Base-by-base conservation (phyloP, 2,329 filamentous ascomycete species). In the Phoma sp. region DNA sequence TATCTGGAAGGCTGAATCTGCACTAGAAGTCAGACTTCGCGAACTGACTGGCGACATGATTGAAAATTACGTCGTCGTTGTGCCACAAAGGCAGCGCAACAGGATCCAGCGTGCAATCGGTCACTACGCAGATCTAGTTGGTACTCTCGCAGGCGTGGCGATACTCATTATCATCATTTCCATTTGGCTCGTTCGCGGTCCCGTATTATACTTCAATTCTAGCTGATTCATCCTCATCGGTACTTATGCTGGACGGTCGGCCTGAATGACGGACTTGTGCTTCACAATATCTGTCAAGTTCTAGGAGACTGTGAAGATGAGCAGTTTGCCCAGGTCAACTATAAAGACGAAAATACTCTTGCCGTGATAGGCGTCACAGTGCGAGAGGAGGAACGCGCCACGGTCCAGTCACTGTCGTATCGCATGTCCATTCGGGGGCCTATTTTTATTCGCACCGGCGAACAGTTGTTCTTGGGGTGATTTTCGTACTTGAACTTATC, bases 171-270 rank as follows among this genome's bases (percentile, higher is more conserved):
- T 53, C 7, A 36, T 53, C 5, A 20, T 53, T 29, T 15, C 47
- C 15, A 32, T 40, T 15, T 53, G 49, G 42, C 29, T 47, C 2
- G 36, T 14, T 2, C 42, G 42, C 30, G 49, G 49, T 28, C 49
- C 49, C 17, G 42, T 29, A 14, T 11, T 53, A 17, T 18, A 34
- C 15, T 53, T 53, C 23, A 17, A 53, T 17, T 20, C 49, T 12
- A 53, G 18, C 15, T 47, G 49, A 42, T 53, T 42, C 42, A 42
- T 53, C 7, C 29, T 53, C 21, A 53, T 53, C 26, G 49, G 49
- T 15, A 53, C 49, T 0, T 53, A 53, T 34, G 49, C 42, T 5
- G 49, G 49, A 12, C 18, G 47, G 29, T 53, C 3, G 49, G 49
- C 3, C 30, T 53, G 10, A 53, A 53, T 23, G 49, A 53, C 12